phyloP scores from a whole-genome alignment of 345 rosid genomes.

The Trapa bicornis region DNA sequence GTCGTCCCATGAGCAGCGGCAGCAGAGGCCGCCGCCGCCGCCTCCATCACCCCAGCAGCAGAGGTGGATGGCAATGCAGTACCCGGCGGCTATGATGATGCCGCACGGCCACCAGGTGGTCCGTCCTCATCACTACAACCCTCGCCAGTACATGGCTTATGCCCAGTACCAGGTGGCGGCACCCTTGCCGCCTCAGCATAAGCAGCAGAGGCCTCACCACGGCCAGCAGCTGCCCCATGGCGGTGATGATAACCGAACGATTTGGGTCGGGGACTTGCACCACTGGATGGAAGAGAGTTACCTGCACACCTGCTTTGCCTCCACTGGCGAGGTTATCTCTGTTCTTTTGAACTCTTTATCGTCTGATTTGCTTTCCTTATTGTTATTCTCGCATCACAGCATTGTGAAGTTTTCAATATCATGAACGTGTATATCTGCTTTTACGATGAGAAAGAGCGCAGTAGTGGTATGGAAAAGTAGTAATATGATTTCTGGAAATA shows the following conservation, averaged over 20 bases:
- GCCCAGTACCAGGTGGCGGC: constrained; percentile 22
- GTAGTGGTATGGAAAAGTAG: background rate
- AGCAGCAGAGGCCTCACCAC: constrained; percentile 22
- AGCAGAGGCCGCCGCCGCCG: constrained; percentile 20
- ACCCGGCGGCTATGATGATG: constrained; percentile 78
- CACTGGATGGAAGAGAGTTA: constrained; percentile 98
- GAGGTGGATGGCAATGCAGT: constrained; percentile 70
- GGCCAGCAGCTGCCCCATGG: constrained; percentile 8
- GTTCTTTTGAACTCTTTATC: background rate
- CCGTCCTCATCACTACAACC: constrained; percentile 44
- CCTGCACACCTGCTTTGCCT: constrained; percentile 58
- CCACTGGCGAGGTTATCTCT: constrained; percentile 57
- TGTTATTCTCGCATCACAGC: too few relatives aligned
- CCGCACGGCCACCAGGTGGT: constrained; percentile 56
- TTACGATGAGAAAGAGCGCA: background rate
- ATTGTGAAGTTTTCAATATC: too few relatives aligned
- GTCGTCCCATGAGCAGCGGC: constrained; percentile 5
- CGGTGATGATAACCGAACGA: constrained; percentile 57
- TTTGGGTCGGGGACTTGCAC: constrained; percentile 96
- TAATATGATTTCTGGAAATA: background rate
- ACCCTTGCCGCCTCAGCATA: constrained; percentile 20
- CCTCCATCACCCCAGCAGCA: constrained; percentile 20
- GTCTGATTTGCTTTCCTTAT: background rate
- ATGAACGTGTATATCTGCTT: background rate
- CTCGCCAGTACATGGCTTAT: constrained; percentile 19